Conservation (phyloP, 2,329 filamentous ascomycete genomes). For the Ophiobolus disseminans region DNA sequence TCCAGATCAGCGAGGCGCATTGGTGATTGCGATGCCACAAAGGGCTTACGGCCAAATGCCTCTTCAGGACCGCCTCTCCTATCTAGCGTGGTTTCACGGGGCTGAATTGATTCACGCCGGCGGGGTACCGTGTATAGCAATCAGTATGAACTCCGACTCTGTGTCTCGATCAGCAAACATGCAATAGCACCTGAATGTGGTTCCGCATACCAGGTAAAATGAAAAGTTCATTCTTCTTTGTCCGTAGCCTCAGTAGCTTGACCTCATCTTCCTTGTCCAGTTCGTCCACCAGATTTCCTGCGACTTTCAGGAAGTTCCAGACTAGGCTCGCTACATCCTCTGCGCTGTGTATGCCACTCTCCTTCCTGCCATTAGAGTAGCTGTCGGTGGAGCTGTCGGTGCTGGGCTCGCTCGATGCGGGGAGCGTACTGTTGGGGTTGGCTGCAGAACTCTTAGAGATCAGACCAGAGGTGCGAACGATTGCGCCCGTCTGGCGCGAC, state of each 20-base stretch:
- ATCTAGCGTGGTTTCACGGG: slow-evolving; percentile 5
- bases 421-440: slow-evolving; percentile 50
- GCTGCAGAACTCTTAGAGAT: slow-evolving; percentile 64
- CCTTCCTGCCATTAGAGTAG: slow-evolving; percentile 45
- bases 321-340: slow-evolving; percentile 79
- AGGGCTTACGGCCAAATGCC: no score
- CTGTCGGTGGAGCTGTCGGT: slow-evolving; percentile 36
- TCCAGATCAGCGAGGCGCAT: slow-evolving; percentile 71
- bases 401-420: slow-evolving; percentile 41
- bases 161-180: slow-evolving; percentile 19
- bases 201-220: slow-evolving; percentile 69
- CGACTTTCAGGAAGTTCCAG: slow-evolving; percentile 75
- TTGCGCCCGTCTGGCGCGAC: slow-evolving; percentile 73
- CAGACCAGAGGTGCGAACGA: slow-evolving; percentile 77
- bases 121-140: slow-evolving; percentile 83
- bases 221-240: slow-evolving; percentile 84
- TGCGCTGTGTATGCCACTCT: slow-evolving; percentile 63
- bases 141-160: slow-evolving; percentile 78
- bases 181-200: neutral
- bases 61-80: no score
- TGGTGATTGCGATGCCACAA: slow-evolving; percentile 65
- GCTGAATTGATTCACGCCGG: slow-evolving; percentile 62
- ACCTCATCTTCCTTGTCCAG: slow-evolving; percentile 80
- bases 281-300: slow-evolving; percentile 73
- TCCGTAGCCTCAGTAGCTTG: slow-evolving; percentile 76